Evolutionary conservation across 208 protist genomes (phyloP).

Genomic region (Trypanosoma scelopori): DNA sequence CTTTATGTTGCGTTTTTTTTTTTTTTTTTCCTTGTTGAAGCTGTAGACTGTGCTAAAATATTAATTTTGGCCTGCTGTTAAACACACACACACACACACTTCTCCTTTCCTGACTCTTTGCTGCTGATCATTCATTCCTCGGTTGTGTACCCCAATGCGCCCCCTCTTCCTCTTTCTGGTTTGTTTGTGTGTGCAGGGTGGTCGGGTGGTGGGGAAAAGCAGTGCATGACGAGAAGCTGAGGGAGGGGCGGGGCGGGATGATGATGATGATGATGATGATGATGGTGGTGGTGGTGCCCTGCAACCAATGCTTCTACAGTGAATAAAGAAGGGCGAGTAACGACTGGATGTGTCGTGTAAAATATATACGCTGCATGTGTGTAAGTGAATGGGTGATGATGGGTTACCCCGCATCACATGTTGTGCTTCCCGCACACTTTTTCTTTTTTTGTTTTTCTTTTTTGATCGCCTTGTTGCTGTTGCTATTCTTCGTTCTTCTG

Average conservation of each 20-base stretch:
- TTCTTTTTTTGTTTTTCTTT: conserved; percentile 1
- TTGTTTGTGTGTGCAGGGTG: neutral
- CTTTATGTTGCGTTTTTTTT: neutral
- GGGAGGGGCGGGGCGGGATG: neutral
- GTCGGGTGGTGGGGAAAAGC: neutral
- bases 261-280: too few species aligned
- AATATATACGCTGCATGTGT: conserved; percentile 2
- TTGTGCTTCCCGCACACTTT: too few species aligned
- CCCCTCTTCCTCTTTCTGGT: neutral
- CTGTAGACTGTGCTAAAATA: too few species aligned
- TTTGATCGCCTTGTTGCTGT: neutral
- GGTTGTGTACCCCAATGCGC: neutral
- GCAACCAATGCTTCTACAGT: neutral
- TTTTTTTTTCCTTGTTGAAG: too few species aligned
- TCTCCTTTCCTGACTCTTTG: too few species aligned
- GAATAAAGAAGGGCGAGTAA: neutral
- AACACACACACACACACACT: too few species aligned
- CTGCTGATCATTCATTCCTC: neutral
- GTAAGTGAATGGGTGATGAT: neutral
- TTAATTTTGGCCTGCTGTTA: too few species aligned
- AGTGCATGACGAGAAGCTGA: neutral
- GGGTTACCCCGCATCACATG: neutral
- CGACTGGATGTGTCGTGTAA: too few species aligned
- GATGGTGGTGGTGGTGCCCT: too few species aligned
- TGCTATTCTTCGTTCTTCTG: conserved; percentile 1